Conservation (phyloP, 768 basidiomycete species). For the Boletus rubropictus region DNA sequence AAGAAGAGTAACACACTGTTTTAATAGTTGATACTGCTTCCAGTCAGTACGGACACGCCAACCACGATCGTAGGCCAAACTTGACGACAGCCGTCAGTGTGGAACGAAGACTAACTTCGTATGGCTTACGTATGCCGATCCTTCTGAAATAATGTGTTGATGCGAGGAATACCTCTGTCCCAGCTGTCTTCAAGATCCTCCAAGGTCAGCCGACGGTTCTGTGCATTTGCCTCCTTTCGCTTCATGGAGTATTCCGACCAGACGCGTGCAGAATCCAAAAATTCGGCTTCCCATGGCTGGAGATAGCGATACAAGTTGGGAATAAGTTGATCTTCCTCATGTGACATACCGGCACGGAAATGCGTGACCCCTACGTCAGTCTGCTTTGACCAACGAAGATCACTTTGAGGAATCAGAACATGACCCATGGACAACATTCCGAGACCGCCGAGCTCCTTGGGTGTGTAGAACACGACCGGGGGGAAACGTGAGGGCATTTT, state of each 20-base stretch:
- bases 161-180: conserved; percentile 97
- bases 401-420: conserved; percentile 96
- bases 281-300: conserved; percentile 97
- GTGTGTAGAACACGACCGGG: conserved; percentile 92
- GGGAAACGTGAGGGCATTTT: conserved; percentile 99
- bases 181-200: conserved; percentile 98
- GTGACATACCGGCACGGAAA: conserved; percentile 98
- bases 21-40: conserved; percentile 93
- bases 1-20: conserved; percentile 54
- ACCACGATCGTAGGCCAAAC: conserved; percentile 95
- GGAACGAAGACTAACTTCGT: not conserved
- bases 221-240: conserved; percentile 98
- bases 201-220: conserved; percentile 91
- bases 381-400: conserved; percentile 96
- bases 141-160: conserved; percentile 99
- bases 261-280: conserved; percentile 95
- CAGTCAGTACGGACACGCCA: conserved; percentile 98
- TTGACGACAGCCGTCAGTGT: conserved; percentile 22
- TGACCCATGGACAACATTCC: conserved; percentile 99
- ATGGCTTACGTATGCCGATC: conserved; percentile 79
- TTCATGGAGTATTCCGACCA: conserved; percentile 99
- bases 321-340: conserved; percentile 91
- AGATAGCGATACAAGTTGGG: conserved; percentile 96
- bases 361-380: conserved; percentile 97
- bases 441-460: conserved; percentile 96